phyloP scores from a whole-genome alignment of 2,329 filamentous ascomycete genomes.

The Elsinoe perseae region DNA sequence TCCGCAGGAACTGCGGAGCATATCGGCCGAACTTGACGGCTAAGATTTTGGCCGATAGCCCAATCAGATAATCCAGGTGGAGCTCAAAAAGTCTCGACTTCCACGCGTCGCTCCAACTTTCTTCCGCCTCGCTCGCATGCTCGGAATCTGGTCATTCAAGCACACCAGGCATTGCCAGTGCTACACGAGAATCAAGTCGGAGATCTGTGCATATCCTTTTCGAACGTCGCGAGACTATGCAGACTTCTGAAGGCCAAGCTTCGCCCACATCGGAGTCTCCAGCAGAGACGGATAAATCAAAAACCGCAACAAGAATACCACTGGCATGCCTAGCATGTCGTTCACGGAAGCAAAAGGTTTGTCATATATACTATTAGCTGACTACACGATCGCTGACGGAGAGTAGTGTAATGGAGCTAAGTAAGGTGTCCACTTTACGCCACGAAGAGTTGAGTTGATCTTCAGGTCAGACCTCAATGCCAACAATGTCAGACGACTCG shows the following conservation, averaged over 20 bases:
- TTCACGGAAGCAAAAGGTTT: conserved; percentile 11
- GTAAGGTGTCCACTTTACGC: not conserved
- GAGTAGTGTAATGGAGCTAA: not conserved
- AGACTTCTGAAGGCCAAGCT: not conserved
- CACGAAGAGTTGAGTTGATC: not conserved
- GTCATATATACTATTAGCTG: not conserved
- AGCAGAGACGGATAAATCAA: not conserved
- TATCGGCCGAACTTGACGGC: too few species aligned
- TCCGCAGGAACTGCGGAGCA: too few species aligned
- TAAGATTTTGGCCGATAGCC: too few species aligned
- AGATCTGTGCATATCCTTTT: not conserved
- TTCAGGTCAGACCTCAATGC: not conserved
- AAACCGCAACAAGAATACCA: not conserved
- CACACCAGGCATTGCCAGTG: not conserved
- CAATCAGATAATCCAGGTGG: too few species aligned
- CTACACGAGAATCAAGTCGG: not conserved
- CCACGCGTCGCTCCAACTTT: not conserved
- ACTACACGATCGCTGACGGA: not conserved
- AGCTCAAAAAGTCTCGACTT: too few species aligned
- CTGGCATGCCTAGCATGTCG: conserved; percentile 9
- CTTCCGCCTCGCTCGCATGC: not conserved
- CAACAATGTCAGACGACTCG: conserved; percentile 2
- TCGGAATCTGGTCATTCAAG: not conserved
- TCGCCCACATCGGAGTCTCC: not conserved
- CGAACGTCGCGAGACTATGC: not conserved